A percentile compares a stretch with the other conserved stretches of the same genome.
Evolutionary conservation across 192 early-diverging fungal genomes (phyloP).

Genomic region (Pilobolus umbonatus): DNA sequence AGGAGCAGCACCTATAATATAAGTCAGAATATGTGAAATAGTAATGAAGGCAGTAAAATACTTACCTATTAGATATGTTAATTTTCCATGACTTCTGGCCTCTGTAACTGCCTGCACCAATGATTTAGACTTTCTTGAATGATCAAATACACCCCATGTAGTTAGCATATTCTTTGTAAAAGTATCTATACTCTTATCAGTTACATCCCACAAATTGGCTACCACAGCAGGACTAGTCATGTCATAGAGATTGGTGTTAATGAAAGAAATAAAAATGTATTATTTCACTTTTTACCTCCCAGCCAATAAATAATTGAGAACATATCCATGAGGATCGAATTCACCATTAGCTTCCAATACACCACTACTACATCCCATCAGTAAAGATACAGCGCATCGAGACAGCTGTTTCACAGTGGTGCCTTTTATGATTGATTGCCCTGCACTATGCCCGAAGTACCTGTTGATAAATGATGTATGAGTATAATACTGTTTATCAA

Average conservation of each 20-base stretch:
- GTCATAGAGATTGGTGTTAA: slow-evolving; percentile 5
- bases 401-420: slow-evolving; percentile 59
- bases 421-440: slow-evolving; percentile 74
- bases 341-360: slow-evolving; percentile 66
- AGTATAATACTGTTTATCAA: too few species aligned
- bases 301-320: slow-evolving; percentile 78
- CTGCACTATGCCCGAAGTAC: slow-evolving; percentile 97
- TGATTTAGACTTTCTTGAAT: slow-evolving; percentile 37
- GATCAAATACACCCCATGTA: slow-evolving; percentile 62
- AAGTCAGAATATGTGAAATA: not conserved
- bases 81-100: slow-evolving; percentile 65
- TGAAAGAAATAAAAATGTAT: not conserved
- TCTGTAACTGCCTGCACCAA: slow-evolving; percentile 71
- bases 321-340: slow-evolving; percentile 84
- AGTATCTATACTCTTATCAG: slow-evolving; percentile 92
- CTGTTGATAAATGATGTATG: slow-evolving; percentile 43
- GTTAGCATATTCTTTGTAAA: slow-evolving; percentile 70
- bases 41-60: not conserved
- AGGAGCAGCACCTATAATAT: slow-evolving; percentile 60
- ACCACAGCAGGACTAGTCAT: slow-evolving; percentile 68
- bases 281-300: slow-evolving; percentile 53
- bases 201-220: slow-evolving; percentile 98
- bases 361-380: slow-evolving; percentile 97
- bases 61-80: slow-evolving; percentile 79
- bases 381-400: slow-evolving; percentile 70